Evolutionary conservation across 1,284 basidiomycete genomes (phyloP).

Genomic region (Testicularia cyperi): DNA sequence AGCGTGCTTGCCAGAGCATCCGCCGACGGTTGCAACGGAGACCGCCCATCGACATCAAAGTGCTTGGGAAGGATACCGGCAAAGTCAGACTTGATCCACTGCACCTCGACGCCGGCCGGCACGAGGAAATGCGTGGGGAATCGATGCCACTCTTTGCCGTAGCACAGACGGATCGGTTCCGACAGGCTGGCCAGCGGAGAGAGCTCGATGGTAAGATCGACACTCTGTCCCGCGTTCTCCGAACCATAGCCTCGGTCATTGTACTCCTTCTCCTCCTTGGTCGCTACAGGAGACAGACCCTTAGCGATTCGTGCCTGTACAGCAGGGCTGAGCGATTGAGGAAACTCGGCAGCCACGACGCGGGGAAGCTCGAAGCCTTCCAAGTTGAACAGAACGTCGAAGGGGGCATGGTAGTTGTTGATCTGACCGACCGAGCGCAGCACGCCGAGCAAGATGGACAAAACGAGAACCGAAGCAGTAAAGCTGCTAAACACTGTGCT

Average conservation of each 20-base stretch:
- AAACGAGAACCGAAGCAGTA: slow-evolving; percentile 71
- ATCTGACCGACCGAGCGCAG: slow-evolving; percentile 78
- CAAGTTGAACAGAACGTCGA: slow-evolving; percentile 73
- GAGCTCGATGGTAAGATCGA: slow-evolving; percentile 18
- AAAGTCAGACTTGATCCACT: slow-evolving; percentile 87
- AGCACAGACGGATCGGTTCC: slow-evolving; percentile 67
- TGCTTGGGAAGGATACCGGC: slow-evolving; percentile 84
- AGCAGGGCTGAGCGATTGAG: slow-evolving; percentile 14
- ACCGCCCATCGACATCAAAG: slow-evolving; percentile 62
- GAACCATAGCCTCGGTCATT: slow-evolving; percentile 22
- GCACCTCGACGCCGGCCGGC: slow-evolving; percentile 76
- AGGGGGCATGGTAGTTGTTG: slow-evolving; percentile 87
- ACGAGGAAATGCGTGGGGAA: slow-evolving; percentile 89
- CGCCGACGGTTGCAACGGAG: slow-evolving; percentile 2
- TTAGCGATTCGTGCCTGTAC: slow-evolving; percentile 20
- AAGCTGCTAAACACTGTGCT: slow-evolving; percentile 71
- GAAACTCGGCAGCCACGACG: slow-evolving; percentile 61
- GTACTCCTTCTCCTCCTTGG: slow-evolving; percentile 29
- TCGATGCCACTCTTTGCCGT: slow-evolving; percentile 93
- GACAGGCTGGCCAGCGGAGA: slow-evolving; percentile 8
- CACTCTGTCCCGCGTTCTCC: slow-evolving; percentile 17
- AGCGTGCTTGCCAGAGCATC: slow-evolving; percentile 4
- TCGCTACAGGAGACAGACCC: slow-evolving; percentile 23
- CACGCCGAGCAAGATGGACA: slow-evolving; percentile 72
- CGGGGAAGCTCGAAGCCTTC: slow-evolving; percentile 78